Percentiles rank a stretch among this genome's conserved stretches.
These are phyloP conservation scores for Hypocrella siamensis DNA, from an alignment of 2,329 filamentous ascomycete species.

Conservation along the genomic window DNA sequence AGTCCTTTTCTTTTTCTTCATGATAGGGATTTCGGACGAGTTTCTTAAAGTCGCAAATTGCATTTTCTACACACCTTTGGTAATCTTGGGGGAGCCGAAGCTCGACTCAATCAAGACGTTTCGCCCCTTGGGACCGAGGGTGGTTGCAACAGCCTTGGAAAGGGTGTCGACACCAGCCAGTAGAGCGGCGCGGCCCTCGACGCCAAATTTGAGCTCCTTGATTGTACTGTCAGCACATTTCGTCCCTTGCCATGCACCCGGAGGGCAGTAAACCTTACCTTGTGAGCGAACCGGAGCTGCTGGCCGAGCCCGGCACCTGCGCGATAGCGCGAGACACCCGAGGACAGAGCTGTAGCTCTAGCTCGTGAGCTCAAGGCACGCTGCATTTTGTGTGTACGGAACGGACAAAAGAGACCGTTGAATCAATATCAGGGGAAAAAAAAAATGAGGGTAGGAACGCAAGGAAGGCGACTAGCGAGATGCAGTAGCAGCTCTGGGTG, in stretches of 20 bases:
- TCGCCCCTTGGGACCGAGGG: constrained; percentile 91
- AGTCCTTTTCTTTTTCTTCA: background rate
- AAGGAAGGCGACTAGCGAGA: constrained; percentile 8
- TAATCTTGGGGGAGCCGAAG: constrained; percentile 98
- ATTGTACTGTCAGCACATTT: constrained; percentile 9
- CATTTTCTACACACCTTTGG: constrained; percentile 55
- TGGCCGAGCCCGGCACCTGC: constrained; percentile 54
- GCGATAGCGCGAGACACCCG: constrained; percentile 49
- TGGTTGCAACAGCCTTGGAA: constrained; percentile 89
- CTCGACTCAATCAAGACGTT: constrained; percentile 98
- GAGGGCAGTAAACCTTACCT: constrained; percentile 38
- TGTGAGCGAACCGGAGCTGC: constrained; percentile 93
- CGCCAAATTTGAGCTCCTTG: constrained; percentile 95
- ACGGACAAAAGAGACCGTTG: no score
- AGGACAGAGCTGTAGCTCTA: constrained; percentile 65
- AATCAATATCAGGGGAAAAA: constrained; percentile 8
- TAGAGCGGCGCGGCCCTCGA: constrained; percentile 79
- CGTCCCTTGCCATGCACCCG: background rate
- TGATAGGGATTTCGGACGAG: background rate
- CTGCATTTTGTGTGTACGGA: constrained; percentile 68
- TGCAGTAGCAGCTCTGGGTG: constrained; percentile 3
- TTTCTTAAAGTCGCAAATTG: constrained; percentile 14
- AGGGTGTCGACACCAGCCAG: constrained; percentile 93
- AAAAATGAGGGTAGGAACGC: constrained; percentile 10
- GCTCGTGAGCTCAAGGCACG: constrained; percentile 74